phyloP scores from a whole-genome alignment of 768 basidiomycete genomes.

The Lepiota subincarnata region DNA sequence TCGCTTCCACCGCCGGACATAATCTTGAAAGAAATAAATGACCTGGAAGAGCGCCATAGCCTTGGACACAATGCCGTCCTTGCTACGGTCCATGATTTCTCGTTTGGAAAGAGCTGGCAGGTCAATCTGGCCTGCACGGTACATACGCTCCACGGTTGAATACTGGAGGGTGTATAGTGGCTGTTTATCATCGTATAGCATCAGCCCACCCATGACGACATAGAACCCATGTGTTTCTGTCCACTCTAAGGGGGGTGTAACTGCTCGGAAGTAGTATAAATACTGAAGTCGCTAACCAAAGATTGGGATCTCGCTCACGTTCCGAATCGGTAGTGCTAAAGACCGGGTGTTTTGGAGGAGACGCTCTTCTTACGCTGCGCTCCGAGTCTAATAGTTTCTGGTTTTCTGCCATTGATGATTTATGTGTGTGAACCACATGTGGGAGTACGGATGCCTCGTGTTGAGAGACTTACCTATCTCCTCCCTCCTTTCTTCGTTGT shows the following conservation, averaged over 20 bases:
- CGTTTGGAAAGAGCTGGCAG: constrained; percentile 5
- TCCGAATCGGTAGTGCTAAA: neutral
- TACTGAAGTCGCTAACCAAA: neutral
- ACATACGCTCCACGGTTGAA: constrained; percentile 9
- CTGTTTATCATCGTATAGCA: constrained; percentile 11
- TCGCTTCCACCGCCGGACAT: constrained; percentile 12
- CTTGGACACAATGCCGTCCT: constrained; percentile 11
- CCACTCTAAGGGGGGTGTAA: constrained; percentile 5
- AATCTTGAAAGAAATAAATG: constrained; percentile 11
- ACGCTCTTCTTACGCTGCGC: neutral
- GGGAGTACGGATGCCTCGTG: neutral
- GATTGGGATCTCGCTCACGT: neutral
- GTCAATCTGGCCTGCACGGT: constrained; percentile 9
- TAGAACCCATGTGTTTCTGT: constrained; percentile 11
- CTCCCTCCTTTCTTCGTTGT: constrained; percentile 10
- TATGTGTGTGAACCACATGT: constrained; percentile 3
- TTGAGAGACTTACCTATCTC: constrained; percentile 7
- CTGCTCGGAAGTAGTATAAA: neutral
- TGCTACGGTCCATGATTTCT: constrained; percentile 11
- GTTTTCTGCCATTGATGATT: neutral
- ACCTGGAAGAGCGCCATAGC: constrained; percentile 13
- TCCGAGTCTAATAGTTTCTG: constrained; percentile 11
- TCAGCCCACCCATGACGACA: constrained; percentile 11
- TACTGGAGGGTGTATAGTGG: constrained; percentile 12
- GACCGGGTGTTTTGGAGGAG: neutral